Percentiles rank a stretch among this genome's conserved stretches.
phyloP scores from a whole-genome alignment of 495 filamentous ascomycete species.

The Massariosphaeria phaeospora region DNA sequence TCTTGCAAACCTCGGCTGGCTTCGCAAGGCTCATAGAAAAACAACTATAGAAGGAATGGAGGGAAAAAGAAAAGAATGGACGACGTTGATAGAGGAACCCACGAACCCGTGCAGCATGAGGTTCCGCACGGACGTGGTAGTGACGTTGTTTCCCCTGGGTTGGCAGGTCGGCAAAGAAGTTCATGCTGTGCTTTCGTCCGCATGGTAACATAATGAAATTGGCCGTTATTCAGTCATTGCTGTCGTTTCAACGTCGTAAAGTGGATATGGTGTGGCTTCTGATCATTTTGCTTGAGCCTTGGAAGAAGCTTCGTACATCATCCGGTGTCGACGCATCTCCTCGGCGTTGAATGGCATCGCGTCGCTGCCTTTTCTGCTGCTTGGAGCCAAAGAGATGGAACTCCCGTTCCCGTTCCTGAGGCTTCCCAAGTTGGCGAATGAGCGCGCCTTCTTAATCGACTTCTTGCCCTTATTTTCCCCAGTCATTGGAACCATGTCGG shows the following conservation, averaged over 20 bases:
- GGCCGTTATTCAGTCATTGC: not conserved
- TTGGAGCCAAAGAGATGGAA: slow-evolving; percentile 19
- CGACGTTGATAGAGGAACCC: no score
- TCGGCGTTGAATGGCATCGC: slow-evolving; percentile 33
- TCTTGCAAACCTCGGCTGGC: slow-evolving; percentile 2
- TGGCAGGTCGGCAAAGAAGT: no score
- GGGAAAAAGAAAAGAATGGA: slow-evolving; percentile 5
- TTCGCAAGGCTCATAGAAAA: not conserved
- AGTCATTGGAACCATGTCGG: not conserved
- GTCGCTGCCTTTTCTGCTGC: slow-evolving; percentile 25
- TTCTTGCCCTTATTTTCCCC: slow-evolving; percentile 29
- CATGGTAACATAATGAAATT: no score
- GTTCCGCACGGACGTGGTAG: no score
- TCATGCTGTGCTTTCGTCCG: no score
- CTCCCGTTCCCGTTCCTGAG: slow-evolving; percentile 26
- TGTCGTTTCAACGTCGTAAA: no score
- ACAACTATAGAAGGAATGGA: not conserved
- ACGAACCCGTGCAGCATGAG: no score
- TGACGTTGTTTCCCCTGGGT: no score
- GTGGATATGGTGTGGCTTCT: no score
- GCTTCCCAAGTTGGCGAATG: slow-evolving; percentile 34
- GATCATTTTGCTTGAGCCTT: no score
- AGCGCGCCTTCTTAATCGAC: slow-evolving; percentile 41
- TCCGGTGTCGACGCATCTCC: slow-evolving; percentile 35
- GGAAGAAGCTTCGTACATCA: slow-evolving; percentile 32